phyloP scores from a whole-genome alignment of 257 asterid genomes.

The Solanum tarapatanum region DNA sequence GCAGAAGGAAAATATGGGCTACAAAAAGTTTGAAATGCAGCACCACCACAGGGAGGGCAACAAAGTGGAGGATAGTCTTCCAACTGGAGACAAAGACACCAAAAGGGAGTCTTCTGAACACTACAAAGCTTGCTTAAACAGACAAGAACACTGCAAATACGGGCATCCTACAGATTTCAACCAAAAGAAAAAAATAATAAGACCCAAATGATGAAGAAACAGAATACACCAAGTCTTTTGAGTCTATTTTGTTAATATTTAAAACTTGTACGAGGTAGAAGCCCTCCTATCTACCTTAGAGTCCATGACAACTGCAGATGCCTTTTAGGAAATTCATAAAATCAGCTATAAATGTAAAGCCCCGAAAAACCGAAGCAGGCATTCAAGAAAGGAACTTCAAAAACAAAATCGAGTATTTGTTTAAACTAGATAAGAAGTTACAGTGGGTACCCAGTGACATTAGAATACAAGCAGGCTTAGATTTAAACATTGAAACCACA shows the following conservation, averaged over 20 bases:
- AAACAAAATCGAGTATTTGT: neutral
- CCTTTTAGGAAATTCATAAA: neutral
- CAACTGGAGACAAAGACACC: neutral
- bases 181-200: neutral
- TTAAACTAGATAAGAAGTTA: neutral
- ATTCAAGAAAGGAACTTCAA: neutral
- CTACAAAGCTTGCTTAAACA: neutral
- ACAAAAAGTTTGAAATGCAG: neutral
- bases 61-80: neutral
- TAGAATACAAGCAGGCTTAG: neutral
- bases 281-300: neutral
- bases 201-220: neutral
- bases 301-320: neutral
- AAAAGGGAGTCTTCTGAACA: neutral
- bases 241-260: neutral
- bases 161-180: neutral
- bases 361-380: neutral
- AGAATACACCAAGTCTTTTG: neutral
- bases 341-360: neutral
- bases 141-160: neutral
- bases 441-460: neutral
- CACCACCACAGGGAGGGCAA: neutral
- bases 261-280: neutral
- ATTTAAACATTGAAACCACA: neutral
- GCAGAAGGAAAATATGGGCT: neutral